phyloP scores from a whole-genome alignment of 371 early-diverging fungal species.

The Lichtheimia ramosa region DNA sequence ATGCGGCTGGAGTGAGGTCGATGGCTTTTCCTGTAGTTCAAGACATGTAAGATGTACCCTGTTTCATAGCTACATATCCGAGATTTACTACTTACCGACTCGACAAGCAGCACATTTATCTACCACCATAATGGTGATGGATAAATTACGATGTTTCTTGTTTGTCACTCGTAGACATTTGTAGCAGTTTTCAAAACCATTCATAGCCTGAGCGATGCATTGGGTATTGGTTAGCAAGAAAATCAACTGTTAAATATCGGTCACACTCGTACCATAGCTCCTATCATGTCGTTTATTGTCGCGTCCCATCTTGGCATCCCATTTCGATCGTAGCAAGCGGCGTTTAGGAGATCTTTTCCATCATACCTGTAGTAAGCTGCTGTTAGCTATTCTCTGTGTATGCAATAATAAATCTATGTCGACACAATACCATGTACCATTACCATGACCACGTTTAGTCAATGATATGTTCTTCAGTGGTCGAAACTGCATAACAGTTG shows the following conservation, averaged over 20 bases:
- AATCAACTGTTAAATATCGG: neutral
- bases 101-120: conserved; percentile 50
- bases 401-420: no score
- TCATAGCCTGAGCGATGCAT: conserved; percentile 34
- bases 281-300: conserved; percentile 37
- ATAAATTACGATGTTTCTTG: conserved; percentile 28
- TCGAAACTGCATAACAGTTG: neutral
- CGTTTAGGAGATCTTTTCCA: conserved; percentile 43
- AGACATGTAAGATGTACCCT: no score
- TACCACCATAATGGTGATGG: conserved; percentile 44
- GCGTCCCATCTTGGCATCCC: conserved; percentile 44
- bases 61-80: neutral
- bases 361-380: conserved; percentile 28
- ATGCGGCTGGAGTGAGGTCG: conserved; percentile 47
- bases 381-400: no score
- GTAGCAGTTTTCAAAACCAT: conserved; percentile 44
- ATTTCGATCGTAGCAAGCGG: conserved; percentile 50
- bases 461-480: neutral
- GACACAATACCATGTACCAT: neutral
- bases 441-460: neutral
- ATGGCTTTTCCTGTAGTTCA: conserved; percentile 27
- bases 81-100: conserved; percentile 22
- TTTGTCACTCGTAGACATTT: conserved; percentile 51
- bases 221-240: neutral
- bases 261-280: conserved; percentile 40